Base-by-base conservation (phyloP, 192 early-diverging fungal genomes). In the Physocladia obscura region DNA sequence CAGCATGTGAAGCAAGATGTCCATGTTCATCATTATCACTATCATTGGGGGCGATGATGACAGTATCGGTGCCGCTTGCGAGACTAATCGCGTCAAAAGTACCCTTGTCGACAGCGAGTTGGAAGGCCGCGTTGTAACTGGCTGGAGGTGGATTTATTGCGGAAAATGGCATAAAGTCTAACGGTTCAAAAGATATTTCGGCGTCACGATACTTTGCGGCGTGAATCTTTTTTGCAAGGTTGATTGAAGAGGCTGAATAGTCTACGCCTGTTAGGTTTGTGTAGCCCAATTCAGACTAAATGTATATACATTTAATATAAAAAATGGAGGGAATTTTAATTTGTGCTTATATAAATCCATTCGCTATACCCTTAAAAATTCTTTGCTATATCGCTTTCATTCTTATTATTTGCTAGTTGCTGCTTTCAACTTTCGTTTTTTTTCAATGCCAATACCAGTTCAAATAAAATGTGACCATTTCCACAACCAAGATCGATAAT, bases 61-160 rank as follows among this genome's bases (percentile, higher is more conserved):
- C n/a, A n/a, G n/a, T n/a, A n/a, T n/a, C n/a, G n/a, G n/a, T n/a
- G 32, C 76, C 73, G 21, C 76, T 79, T 26, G 82, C 77, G 8
- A 97, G 77, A 55, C 88, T 87, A 32, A 97, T 96, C 2, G 95
- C 95, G 75, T 97, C 95, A 68, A 91, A 94, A 0, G 95, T 96
- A 51, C 95, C 95, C 75, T 97, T 97, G 74, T 97, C 95, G 62
- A 97, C 60, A 51, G 92, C 84, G 11, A 72, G 74, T 87, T 50
- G 74, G 70, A 39, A 79, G 61, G 32, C 21, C 40, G 47, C 63
- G 31, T 38, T 47, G 55, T 52, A 51, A 22, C 69, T 57, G 17
- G 36, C 47, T 15, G 58, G 57, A 11, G 38, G 50, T 17, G 70
- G 24, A 21, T 4, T 21, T 5, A 34, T 35, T 3, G 49, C 15